Conservation (phyloP, 2,329 filamentous ascomycete species). For the Pseudocercospora crystallina region DNA sequence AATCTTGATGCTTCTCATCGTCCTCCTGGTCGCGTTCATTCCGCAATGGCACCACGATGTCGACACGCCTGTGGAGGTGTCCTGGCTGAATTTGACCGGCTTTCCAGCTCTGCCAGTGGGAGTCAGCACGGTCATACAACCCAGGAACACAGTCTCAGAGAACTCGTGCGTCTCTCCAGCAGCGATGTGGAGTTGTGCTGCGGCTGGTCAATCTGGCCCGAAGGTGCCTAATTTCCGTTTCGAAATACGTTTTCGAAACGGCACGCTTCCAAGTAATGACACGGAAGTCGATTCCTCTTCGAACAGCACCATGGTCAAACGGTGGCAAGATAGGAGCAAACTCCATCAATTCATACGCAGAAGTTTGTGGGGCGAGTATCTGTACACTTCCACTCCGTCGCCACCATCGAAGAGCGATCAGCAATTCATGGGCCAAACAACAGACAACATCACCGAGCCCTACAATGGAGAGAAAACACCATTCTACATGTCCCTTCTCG, state of each 20-base stretch:
- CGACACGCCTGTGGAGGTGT: conserved; percentile 46
- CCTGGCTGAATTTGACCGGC: conserved; percentile 81
- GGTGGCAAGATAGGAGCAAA: conserved; percentile 10
- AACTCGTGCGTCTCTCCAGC: conserved; percentile 64
- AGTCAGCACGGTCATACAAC: conserved; percentile 72
- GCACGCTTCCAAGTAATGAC: conserved; percentile 39
- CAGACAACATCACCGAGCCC: conserved; percentile 67
- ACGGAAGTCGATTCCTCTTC: conserved; percentile 12
- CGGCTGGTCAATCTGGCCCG: conserved; percentile 60
- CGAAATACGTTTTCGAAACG: conserved; percentile 65
- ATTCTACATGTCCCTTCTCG: conserved; percentile 77
- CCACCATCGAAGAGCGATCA: conserved; percentile 68
- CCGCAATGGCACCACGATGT: conserved; percentile 40
- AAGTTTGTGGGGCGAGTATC: conserved; percentile 27
- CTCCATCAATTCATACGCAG: conserved; percentile 8
- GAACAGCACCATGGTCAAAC: conserved; percentile 2
- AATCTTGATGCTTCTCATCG: conserved; percentile 38
- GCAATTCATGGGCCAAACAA: conserved; percentile 80
- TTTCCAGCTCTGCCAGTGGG: conserved; percentile 87
- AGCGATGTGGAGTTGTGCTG: conserved; percentile 80
- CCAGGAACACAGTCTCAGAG: conserved; percentile 61
- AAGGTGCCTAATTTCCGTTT: conserved; percentile 77
- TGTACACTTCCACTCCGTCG: conserved; percentile 52
- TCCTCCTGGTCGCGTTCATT: conserved; percentile 42
- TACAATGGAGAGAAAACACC: conserved; percentile 86